phyloP scores from a whole-genome alignment of 192 early-diverging fungal genomes.

The Kickxella alabastrina region DNA sequence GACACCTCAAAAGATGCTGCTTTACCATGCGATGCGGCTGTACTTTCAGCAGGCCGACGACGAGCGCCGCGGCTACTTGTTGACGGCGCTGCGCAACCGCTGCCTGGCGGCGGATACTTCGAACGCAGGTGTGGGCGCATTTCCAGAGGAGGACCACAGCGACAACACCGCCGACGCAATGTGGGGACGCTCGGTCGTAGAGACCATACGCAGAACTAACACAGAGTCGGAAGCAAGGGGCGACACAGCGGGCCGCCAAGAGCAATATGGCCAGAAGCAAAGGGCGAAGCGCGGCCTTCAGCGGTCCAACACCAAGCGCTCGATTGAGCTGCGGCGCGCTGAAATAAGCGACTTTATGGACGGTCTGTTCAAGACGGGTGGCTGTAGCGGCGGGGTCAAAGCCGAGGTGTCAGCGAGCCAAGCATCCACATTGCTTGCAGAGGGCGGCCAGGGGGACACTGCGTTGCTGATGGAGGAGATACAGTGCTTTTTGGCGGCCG shows the following conservation, averaged over 20 bases:
- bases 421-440: background rate
- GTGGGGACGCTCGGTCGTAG: conserved; percentile 15
- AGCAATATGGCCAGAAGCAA: background rate
- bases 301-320: conserved; percentile 41
- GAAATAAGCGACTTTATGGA: conserved; percentile 49
- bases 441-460: conserved; percentile 2
- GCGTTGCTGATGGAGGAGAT: conserved; percentile 21
- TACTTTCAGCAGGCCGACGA: conserved; percentile 53
- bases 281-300: conserved; percentile 42
- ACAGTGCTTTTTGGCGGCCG: conserved; percentile 15
- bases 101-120: conserved; percentile 14
- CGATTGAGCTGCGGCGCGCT: conserved; percentile 45
- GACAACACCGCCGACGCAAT: conserved; percentile 13
- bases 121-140: background rate
- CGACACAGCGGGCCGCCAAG: background rate
- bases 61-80: conserved; percentile 35
- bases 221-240: background rate
- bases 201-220: background rate
- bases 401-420: background rate
- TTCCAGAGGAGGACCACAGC: background rate
- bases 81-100: conserved; percentile 42
- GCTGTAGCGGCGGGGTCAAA: background rate
- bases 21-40: conserved; percentile 46
- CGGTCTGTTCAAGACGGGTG: conserved; percentile 21
- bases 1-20: conserved; percentile 47